These are phyloP conservation scores for Moricandia arvensis DNA, from an alignment of 345 rosid genomes.

Conservation along the genomic window DNA sequence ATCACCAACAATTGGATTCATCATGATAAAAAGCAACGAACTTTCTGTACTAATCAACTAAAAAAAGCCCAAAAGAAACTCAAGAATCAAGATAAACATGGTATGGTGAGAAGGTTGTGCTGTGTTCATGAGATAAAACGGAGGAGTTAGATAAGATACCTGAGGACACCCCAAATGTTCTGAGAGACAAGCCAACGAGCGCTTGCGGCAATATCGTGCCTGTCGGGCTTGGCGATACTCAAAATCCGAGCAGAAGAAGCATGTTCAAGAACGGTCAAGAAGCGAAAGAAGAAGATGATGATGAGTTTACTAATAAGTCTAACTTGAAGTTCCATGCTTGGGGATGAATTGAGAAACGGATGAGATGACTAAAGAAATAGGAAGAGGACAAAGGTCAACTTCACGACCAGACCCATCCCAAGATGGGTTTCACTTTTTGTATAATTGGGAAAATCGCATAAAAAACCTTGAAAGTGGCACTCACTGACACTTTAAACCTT, in stretches of 20 bases:
- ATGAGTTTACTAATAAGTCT: slow-evolving; percentile 6
- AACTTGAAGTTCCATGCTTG: slow-evolving; percentile 17
- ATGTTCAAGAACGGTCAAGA: background rate
- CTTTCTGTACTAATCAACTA: background rate
- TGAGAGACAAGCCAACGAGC: slow-evolving; percentile 91
- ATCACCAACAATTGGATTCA: background rate
- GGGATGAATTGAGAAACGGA: background rate
- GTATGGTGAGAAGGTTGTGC: background rate
- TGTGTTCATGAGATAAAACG: background rate
- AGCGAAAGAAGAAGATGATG: background rate
- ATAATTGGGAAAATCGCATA: no score
- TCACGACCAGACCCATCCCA: background rate
- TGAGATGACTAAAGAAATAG: background rate
- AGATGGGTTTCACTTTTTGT: background rate
- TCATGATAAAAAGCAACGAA: background rate
- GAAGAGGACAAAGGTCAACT: background rate
- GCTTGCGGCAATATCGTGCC: slow-evolving; percentile 48
- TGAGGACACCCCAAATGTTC: slow-evolving; percentile 82
- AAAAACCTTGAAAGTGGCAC: no score
- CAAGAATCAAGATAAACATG: background rate
- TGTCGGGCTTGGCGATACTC: slow-evolving; percentile 54
- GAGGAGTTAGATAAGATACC: slow-evolving; percentile 37
- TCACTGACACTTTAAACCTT: no score
- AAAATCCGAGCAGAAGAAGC: slow-evolving; percentile 40
- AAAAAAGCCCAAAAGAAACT: background rate